phyloP scores from a whole-genome alignment of 1,284 basidiomycete genomes.

The Melanopsichium pennsylvanicum region DNA sequence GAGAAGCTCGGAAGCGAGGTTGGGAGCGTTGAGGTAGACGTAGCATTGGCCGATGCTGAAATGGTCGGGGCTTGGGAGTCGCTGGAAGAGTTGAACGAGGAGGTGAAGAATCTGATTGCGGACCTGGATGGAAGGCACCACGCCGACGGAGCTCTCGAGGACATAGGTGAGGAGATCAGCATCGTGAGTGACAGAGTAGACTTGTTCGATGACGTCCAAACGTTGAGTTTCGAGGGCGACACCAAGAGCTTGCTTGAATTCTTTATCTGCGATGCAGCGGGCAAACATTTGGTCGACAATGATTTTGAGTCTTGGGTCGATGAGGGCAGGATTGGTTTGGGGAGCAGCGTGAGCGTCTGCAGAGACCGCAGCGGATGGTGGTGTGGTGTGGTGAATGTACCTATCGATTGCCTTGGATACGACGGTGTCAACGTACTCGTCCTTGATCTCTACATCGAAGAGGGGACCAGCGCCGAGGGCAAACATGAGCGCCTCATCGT shows the following conservation, averaged over 20 bases:
- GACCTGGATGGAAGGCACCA: conserved; percentile 53
- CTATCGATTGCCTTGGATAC: conserved; percentile 65
- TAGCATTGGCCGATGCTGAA: conserved; percentile 66
- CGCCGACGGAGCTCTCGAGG: conserved; percentile 62
- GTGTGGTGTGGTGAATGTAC: conserved; percentile 53
- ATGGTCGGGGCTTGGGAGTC: conserved; percentile 59
- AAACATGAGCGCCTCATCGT: conserved; percentile 63
- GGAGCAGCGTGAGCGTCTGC: conserved; percentile 11
- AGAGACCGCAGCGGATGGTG: conserved; percentile 13
- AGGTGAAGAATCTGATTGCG: conserved; percentile 60
- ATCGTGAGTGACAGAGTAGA: conserved; percentile 59
- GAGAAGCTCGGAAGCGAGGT: conserved; percentile 56
- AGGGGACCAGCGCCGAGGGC: conserved; percentile 62
- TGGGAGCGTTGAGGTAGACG: conserved; percentile 63
- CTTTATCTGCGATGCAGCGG: conserved; percentile 58
- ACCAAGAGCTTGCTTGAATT: conserved; percentile 63
- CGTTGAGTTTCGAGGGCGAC: conserved; percentile 63
- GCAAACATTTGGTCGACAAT: conserved; percentile 65
- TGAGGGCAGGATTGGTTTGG: conserved; percentile 4
- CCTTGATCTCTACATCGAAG: conserved; percentile 62
- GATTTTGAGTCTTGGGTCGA: conserved; percentile 53
- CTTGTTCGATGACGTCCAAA: conserved; percentile 61
- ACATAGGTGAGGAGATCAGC: conserved; percentile 60
- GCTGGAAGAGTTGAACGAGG: conserved; percentile 65
- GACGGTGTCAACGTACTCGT: conserved; percentile 65